Evolutionary conservation across 2,329 filamentous ascomycete species (phyloP), one percentile per base, ranked within the genome.

Genomic region (Penicillium sp.): DNA sequence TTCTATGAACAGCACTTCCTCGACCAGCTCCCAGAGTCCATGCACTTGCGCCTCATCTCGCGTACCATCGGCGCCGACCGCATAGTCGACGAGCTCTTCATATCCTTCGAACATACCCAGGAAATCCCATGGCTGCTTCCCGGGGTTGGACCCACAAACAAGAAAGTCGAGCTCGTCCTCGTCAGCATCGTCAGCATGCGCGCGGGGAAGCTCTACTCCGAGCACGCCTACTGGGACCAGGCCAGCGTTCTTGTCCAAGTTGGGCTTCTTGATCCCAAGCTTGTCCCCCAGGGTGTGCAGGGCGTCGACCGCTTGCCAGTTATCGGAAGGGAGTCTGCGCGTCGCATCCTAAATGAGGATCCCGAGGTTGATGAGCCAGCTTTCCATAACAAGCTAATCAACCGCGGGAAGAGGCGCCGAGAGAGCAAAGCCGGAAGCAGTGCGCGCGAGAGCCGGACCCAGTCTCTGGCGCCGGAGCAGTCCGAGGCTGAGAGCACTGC

Each of bases 211-310:
- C 71, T 88, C 13, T 85, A 82, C 72, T 83, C 81, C 19, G 86
- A 88, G 70, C 81, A 86, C 56, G 74, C 87, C 3, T 88, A 88
- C 69, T 88, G 86, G 86, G 86, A 88, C 66, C 86, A 88, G 67
- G 86, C 86, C 9, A 84, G 79, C 52, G 85, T 88, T 7, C 71
- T 88, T 15, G 83, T 87, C 49, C 86, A 88, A 69, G 76, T 86
- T 0, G 86, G 86, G 0, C 67, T 88, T 62, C 61, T 88, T 54
- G 84, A 87, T 73, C 81, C 84, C n/a, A 84, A 85, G 61, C 68
- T 83, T 11, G 78, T 87, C 21, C 83, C 84, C 0, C 73, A 80
- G 45, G 73, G 82, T 2, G 75, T 83, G 7, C 67, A 73, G 4
- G 75, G 75, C 1, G 72, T 79, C 7, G 73, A 77, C 31, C 70